These are phyloP conservation scores for Vanrija pseudolonga DNA, from an alignment of 1,284 basidiomycete species.

Conservation along the genomic window DNA sequence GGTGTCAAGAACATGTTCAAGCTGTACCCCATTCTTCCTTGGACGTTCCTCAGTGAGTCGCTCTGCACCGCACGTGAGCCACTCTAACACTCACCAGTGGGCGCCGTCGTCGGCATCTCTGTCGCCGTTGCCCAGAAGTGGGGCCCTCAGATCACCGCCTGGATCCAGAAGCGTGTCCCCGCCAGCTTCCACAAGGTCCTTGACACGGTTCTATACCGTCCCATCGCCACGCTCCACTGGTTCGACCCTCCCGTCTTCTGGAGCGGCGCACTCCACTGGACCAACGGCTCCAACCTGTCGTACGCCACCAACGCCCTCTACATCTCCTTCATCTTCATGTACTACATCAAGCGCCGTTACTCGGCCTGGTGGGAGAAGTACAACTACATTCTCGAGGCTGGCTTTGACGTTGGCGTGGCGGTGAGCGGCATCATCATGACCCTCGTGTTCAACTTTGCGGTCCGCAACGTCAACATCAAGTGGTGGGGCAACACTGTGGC, in stretches of 20 bases:
- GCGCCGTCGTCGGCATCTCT: neutral
- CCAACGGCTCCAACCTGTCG: conserved; percentile 2
- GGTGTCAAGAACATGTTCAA: conserved; percentile 6
- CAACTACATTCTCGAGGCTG: conserved; percentile 18
- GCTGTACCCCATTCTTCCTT: conserved; percentile 4
- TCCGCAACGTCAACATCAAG: neutral
- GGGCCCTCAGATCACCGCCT: neutral
- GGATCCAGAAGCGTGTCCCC: neutral
- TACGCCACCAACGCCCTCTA: conserved; percentile 3
- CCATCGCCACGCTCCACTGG: neutral
- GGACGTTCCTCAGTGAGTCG: conserved; percentile 1
- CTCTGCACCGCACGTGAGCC: no score
- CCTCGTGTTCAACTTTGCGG: neutral
- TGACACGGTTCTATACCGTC: neutral
- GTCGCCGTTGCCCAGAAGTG: neutral
- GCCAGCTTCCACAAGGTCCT: neutral
- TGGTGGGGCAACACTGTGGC: conserved; percentile 3
- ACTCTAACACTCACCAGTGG: neutral
- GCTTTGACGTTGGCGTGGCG: conserved; percentile 6
- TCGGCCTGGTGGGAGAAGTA: conserved; percentile 14
- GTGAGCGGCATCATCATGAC: conserved; percentile 10
- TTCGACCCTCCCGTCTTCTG: conserved; percentile 1
- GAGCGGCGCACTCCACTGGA: conserved; percentile 3
- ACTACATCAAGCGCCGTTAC: conserved; percentile 16
- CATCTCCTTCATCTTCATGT: conserved; percentile 4